Base-by-base conservation (phyloP, 805 yeast species). In the Candida sithepensis region DNA sequence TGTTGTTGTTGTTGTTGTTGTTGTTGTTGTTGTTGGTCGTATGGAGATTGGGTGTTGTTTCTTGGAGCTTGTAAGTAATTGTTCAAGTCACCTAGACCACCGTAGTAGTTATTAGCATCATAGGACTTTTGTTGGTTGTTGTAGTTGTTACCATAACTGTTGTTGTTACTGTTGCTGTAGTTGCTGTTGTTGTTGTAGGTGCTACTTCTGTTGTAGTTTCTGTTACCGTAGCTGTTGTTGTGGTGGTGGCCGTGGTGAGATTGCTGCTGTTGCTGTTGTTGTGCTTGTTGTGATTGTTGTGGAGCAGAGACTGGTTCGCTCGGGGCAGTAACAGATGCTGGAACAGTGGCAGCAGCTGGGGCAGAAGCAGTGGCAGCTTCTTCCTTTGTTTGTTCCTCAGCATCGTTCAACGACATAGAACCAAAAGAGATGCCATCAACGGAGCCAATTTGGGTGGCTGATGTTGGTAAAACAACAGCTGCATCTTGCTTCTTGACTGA, bases 371-470 rank as follows among this genome's bases (percentile, higher is more conserved):
- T n/a, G n/a, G 49, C 50, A 18, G 52, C 53, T 23, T 59, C 55
- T 39, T 65, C 59, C 3, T 51, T 54, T 10, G 50, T 49, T 14
- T 59, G 54, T 38, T 66, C 60, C 48, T 70, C 72, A 42, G 74
- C 77, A 39, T 77, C 78, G 45, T 71, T 67, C 53, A 79, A 63
- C 3, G 77, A 61, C 67, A 77, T 70, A 2, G 81, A 77, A 41
- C 82, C 82, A 50, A 78, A 77, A 7, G 81, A 75, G 43, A 78
- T 79, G 48, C 81, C 80, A 30, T 74, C 77, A 44, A 74, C 69
- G 28, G 66, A 50, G 53, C 69, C 66, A 49, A 74, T 60, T 65
- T 77, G 67, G 60, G 74, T 61, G 61, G 79, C 64, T 55, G 67
- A 53, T 51, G 70, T 63, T 63, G 85, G 77, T 66, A 79, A 66